Percentiles rank a stretch among this genome's conserved stretches.
phyloP scores from a whole-genome alignment of 2,329 filamentous ascomycete genomes.

The Talaromyces sp. region DNA sequence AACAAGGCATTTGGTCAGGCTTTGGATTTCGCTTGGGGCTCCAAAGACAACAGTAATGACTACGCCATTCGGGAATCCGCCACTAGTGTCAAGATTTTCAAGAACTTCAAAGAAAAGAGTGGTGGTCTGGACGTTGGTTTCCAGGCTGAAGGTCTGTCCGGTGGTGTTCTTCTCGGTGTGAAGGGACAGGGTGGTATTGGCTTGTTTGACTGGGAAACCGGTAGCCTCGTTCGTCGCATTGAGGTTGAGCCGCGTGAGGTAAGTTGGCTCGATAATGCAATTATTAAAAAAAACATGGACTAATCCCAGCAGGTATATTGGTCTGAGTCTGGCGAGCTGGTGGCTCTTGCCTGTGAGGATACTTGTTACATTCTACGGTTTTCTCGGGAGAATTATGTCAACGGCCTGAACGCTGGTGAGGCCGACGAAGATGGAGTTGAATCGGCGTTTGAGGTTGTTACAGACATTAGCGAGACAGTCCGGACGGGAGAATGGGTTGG shows the following conservation, averaged over 20 bases:
- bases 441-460: slow-evolving; percentile 91
- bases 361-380: slow-evolving; percentile 92
- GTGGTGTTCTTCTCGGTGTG: slow-evolving; percentile 86
- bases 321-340: slow-evolving; percentile 93
- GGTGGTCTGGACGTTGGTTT: slow-evolving; percentile 91
- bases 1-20: slow-evolving; percentile 97
- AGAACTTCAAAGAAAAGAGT: slow-evolving; percentile 91
- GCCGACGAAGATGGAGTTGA: slow-evolving; percentile 91
- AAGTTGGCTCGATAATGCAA: slow-evolving; percentile 20
- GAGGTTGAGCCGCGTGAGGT: slow-evolving; percentile 67
- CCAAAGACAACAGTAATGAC: slow-evolving; percentile 96
- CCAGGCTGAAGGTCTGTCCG: slow-evolving; percentile 85
- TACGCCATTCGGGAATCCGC: slow-evolving; percentile 94
- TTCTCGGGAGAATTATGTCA: slow-evolving; percentile 81
- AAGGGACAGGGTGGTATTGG: slow-evolving; percentile 92
- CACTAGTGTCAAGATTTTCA: slow-evolving; percentile 94
- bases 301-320: slow-evolving; percentile 70
- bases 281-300: neutral
- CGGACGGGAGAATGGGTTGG: slow-evolving; percentile 96
- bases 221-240: slow-evolving; percentile 83
- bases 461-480: slow-evolving; percentile 88
- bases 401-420: slow-evolving; percentile 74
- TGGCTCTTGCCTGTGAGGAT: slow-evolving; percentile 89
- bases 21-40: slow-evolving; percentile 93
- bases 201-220: slow-evolving; percentile 93